phyloP scores from a whole-genome alignment of 192 early-diverging fungal species.

The Ambispora gerdemannii region DNA sequence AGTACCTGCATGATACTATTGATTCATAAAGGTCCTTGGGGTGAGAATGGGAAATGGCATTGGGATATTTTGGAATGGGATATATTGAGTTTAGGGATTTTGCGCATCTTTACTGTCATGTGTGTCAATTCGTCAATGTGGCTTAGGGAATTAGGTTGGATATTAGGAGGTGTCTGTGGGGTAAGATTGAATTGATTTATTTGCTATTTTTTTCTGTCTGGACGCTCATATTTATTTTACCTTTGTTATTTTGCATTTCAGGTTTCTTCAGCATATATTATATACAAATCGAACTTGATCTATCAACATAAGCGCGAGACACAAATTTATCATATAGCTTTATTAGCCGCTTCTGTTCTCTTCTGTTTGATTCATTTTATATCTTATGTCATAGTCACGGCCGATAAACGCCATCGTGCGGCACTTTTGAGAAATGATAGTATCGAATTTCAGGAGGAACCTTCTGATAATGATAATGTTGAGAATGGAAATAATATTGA shows the following conservation, averaged over 20 bases:
- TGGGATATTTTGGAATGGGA: slow-evolving; percentile 8
- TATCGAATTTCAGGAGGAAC: slow-evolving; percentile 19
- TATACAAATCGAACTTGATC: slow-evolving; percentile 2
- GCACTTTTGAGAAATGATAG: not conserved
- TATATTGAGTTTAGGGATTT: slow-evolving; percentile 2
- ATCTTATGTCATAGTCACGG: not conserved
- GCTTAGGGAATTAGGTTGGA: slow-evolving; percentile 19
- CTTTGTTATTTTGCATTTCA: not conserved
- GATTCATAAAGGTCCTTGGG: not conserved
- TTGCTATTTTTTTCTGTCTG: not conserved
- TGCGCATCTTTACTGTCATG: not conserved
- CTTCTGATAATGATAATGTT: not conserved
- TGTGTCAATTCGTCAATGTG: not conserved
- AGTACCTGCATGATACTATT: not conserved
- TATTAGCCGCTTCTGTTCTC: not conserved
- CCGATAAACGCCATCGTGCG: not conserved
- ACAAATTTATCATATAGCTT: not conserved
- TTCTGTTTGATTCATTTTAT: slow-evolving; percentile 8
- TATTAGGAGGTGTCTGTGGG: slow-evolving; percentile 10
- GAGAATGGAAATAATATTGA: not conserved
- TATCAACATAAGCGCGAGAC: not conserved
- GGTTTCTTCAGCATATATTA: not conserved
- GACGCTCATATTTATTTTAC: not conserved
- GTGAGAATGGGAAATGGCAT: not conserved
- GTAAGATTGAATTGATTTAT: not conserved